Base-by-base conservation (phyloP, 441 rosid species). In the Pelargonium citronellum region DNA sequence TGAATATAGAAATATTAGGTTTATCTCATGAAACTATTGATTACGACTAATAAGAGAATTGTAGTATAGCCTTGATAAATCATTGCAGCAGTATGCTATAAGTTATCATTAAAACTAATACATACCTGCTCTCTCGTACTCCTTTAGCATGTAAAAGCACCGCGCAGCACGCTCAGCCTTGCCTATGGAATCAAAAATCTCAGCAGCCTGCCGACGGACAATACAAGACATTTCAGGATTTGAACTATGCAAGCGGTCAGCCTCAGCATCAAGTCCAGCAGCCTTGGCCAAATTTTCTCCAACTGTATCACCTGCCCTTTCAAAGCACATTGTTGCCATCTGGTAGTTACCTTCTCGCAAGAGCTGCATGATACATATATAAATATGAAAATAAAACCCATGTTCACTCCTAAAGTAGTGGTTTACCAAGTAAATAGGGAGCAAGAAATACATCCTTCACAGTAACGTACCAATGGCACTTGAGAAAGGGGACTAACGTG, bases 311-410 rank as follows among this genome's bases (percentile, higher is more conserved):
- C 80, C 74, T 13, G 89, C 88, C 76, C 71, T 80, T 75, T 81
- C 80, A 41, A 87, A 87, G 69, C 89, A 87, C 72, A 78, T 71
- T 62, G 79, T 77, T 46, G 87, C 87, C 88, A 77, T 84, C 71
- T 76, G 80, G 78, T 79, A 85, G 69, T 79, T 85, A 49, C 69
- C 61, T 76, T 80, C 82, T 7, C 41, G 71, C 53, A 84, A 73
- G 30, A 85, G 84, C 88, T 87, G 84, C 69, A 75, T 15, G 62
- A 39, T 41, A 41, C 44, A 17, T 58, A 6, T 17, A 16, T 22
- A 69, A 20, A 46, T 27, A 20, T 30, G 47, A 34, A 34, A 17
- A 13, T 34, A 0, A 37, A 53, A 53, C 19, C 17, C 17, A 37
- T 19, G n/a, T 13, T 43, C 10, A 2, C 10, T 47, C 43, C 37